Conservation (phyloP, 495 filamentous ascomycete genomes). For the Neurospora sp. region DNA sequence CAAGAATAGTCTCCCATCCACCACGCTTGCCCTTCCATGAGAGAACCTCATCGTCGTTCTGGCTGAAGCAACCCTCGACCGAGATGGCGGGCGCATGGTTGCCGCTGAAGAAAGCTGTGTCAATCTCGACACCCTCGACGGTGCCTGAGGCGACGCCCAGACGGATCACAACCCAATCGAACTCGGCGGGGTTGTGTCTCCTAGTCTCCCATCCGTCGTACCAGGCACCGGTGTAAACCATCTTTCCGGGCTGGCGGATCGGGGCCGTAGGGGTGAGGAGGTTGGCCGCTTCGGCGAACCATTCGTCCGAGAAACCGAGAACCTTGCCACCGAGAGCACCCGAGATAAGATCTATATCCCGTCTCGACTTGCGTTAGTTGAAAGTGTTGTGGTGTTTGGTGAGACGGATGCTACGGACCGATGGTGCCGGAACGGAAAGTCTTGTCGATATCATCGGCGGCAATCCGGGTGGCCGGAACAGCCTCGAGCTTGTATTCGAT, state of each 20-base stretch:
- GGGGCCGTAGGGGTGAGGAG: conserved; percentile 66
- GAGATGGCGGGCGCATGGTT: conserved; percentile 79
- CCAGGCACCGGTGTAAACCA: conserved; percentile 81
- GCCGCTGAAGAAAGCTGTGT: conserved; percentile 78
- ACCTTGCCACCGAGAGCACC: conserved; percentile 61
- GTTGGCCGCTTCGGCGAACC: conserved; percentile 76
- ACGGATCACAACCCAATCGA: conserved; percentile 76
- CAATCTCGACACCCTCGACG: conserved; percentile 72
- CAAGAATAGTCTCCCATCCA: conserved; percentile 65
- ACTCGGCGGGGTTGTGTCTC: conserved; percentile 67
- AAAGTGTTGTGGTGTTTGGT: background rate
- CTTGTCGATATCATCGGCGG: conserved; percentile 53
- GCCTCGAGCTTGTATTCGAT: conserved; percentile 36
- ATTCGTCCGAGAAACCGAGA: conserved; percentile 75
- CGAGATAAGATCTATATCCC: conserved; percentile 61
- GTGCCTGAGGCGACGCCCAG: conserved; percentile 70
- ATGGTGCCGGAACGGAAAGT: conserved; percentile 62
- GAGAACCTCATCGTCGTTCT: conserved; percentile 49
- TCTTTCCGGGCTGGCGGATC: conserved; percentile 68
- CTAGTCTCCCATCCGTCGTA: conserved; percentile 95
- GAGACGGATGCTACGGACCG: conserved; percentile 36
- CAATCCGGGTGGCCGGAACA: conserved; percentile 37
- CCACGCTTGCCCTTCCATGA: conserved; percentile 45
- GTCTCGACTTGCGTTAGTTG: background rate
- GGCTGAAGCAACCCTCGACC: conserved; percentile 66